Evolutionary conservation across 176 grass and related monocot genomes (phyloP), one percentile per base, ranked within the genome.

Genomic region (Tuctoria greenei): DNA sequence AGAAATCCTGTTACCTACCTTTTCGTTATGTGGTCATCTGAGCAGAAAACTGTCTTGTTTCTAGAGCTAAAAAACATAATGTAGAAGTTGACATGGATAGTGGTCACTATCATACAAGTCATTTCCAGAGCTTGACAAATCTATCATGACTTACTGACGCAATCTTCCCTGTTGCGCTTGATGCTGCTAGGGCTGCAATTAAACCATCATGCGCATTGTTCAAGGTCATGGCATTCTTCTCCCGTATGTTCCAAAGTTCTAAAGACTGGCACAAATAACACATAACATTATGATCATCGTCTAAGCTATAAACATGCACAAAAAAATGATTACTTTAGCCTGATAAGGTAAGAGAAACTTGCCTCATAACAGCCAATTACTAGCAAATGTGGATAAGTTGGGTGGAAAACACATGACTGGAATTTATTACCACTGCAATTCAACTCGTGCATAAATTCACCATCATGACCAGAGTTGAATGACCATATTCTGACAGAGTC

Each of bases 341-440:
- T 26, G 26, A 73, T 26, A 66, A 24, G 15, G 40, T 54, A 31
- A 25, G 25, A 26, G 12, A 82, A 15, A 87, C 86, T 87, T 90
- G 64, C 95, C 91, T 98, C 86, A 31, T 98, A 98, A 79, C 95
- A 93, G 52, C 95, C 95, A 59, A 98, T 92, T 20, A 98, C 73
- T 36, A 98, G 73, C 71, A 98, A 79, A 62, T 76, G 92, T 70
- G 89, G 73, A 67, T 88, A 86, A 10, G 62, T 69, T 50, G 95
- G 91, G 69, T 98, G 95, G 60, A 98, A 98, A 81, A 90, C 95
- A 73, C 95, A 98, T 27, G 95, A 94, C 40, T 98, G 84, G 28
- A 98, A 98, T 74, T 94, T 88, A 82, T 94, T 98, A 15, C 91
- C 95, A 0, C 85, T 89, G 67, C 88, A 92, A 50, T 79, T 92